Percentiles rank a stretch among this genome's conserved stretches.
These are phyloP conservation scores for Mortierella sp. DNA, from an alignment of 371 early-diverging fungal genomes.

Conservation along the genomic window DNA sequence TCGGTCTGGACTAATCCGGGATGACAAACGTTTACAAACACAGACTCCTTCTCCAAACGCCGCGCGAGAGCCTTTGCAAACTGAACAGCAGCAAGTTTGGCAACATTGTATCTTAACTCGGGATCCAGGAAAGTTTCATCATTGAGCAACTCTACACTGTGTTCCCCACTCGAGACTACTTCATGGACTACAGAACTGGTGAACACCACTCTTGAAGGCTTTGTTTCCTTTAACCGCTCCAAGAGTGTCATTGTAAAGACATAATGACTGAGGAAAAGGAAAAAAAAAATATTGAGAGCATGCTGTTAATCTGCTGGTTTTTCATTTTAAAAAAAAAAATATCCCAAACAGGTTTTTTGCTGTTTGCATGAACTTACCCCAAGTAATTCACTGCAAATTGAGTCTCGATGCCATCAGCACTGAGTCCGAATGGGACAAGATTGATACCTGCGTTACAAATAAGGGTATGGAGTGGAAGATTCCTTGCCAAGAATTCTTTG, in stretches of 20 bases:
- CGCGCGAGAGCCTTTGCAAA: slow-evolving; percentile 67
- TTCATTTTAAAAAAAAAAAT: neutral
- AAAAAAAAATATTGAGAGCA: neutral
- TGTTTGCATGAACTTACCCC: neutral
- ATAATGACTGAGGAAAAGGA: slow-evolving; percentile 66
- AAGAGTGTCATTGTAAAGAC: slow-evolving; percentile 71
- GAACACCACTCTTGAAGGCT: slow-evolving; percentile 66
- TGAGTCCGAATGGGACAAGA: slow-evolving; percentile 60
- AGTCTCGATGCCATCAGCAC: slow-evolving; percentile 6
- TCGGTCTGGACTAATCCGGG: slow-evolving; percentile 24
- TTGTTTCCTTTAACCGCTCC: slow-evolving; percentile 63
- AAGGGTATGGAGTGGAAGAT: slow-evolving; percentile 67
- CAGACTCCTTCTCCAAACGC: slow-evolving; percentile 56
- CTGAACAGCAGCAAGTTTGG: slow-evolving; percentile 75
- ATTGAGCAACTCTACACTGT: neutral
- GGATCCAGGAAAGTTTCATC: neutral
- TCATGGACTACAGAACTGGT: slow-evolving; percentile 59
- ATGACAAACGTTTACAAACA: slow-evolving; percentile 31
- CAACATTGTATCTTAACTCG: slow-evolving; percentile 58
- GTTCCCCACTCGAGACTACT: slow-evolving; percentile 1
- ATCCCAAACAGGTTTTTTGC: neutral
- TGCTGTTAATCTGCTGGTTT: too few relatives aligned
- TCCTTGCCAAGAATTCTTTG: slow-evolving; percentile 59
- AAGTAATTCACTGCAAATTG: slow-evolving; percentile 1
- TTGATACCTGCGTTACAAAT: slow-evolving; percentile 81